phyloP scores from a whole-genome alignment of 352 stramenopile species.

The Saprolegnia parasitica region DNA sequence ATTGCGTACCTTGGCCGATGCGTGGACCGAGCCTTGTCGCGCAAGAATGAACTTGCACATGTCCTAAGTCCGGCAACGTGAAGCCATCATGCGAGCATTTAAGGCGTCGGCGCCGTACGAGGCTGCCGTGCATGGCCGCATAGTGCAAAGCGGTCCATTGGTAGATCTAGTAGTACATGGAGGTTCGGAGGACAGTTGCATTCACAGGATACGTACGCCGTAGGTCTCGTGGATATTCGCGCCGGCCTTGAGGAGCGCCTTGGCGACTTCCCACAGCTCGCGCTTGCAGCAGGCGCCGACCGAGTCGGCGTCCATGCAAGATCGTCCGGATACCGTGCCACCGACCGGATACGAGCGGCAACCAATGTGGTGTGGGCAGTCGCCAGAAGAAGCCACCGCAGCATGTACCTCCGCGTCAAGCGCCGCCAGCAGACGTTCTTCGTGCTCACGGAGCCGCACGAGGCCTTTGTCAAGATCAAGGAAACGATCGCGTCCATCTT shows the following conservation, averaged over 20 bases:
- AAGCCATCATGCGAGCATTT: background rate
- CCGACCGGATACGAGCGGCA: background rate
- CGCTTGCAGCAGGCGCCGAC: slow-evolving; percentile 14
- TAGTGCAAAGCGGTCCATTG: slow-evolving; percentile 13
- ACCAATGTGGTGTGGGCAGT: background rate
- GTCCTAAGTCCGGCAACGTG: background rate
- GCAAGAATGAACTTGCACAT: slow-evolving; percentile 7
- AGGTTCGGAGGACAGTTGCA: no score
- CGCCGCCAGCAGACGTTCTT: slow-evolving; percentile 82
- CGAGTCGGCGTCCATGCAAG: slow-evolving; percentile 7
- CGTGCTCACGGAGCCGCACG: slow-evolving; percentile 67
- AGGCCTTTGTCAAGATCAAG: slow-evolving; percentile 80
- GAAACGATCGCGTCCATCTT: slow-evolving; percentile 72
- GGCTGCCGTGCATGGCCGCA: slow-evolving; percentile 18
- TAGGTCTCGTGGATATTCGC: slow-evolving; percentile 11
- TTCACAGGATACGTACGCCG: slow-evolving; percentile 12
- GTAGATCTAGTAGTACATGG: slow-evolving; percentile 23
- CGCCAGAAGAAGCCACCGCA: background rate
- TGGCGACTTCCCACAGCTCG: slow-evolving; percentile 17
- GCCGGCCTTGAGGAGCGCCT: background rate
- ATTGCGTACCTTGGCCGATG: slow-evolving; percentile 3
- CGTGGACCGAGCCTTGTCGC: slow-evolving; percentile 7
- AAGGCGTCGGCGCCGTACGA: background rate
- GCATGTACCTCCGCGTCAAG: slow-evolving; percentile 86
- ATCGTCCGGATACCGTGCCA: slow-evolving; percentile 10